Conservation (phyloP, 768 basidiomycete species). For the Lyophyllum semitale region DNA sequence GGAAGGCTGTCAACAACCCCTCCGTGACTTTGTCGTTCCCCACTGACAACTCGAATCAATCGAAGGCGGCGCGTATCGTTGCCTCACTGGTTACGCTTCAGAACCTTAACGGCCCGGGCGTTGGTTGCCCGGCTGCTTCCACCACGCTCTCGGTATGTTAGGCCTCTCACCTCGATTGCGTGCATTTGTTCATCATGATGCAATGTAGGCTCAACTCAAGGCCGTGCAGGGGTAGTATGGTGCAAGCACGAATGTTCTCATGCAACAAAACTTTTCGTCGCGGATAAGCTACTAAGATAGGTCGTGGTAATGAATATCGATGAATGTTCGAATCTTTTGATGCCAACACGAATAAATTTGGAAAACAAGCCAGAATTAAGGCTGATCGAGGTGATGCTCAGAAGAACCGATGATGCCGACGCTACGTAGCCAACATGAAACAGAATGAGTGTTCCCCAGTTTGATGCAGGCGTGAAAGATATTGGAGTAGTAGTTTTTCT, state of each 20-base stretch:
- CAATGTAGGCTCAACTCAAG: constrained; percentile 25
- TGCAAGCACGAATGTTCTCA: too few relatives aligned
- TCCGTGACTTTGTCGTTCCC: constrained; percentile 61
- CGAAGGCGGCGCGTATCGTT: constrained; percentile 57
- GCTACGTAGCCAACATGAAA: too few relatives aligned
- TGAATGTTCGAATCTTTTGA: too few relatives aligned
- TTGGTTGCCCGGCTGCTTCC: constrained; percentile 59
- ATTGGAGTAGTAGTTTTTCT: too few relatives aligned
- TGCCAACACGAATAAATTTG: too few relatives aligned
- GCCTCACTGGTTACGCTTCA: constrained; percentile 68
- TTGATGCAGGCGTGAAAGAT: too few relatives aligned
- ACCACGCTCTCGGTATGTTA: constrained; percentile 21
- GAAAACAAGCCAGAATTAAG: too few relatives aligned
- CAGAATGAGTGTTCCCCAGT: too few relatives aligned
- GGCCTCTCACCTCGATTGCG: neutral
- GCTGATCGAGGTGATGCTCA: too few relatives aligned
- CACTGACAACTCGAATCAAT: constrained; percentile 53
- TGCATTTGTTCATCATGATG: constrained; percentile 1
- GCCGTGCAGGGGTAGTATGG: constrained; percentile 25
- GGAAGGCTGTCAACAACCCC: constrained; percentile 65
- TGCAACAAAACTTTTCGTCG: neutral
- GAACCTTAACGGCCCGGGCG: constrained; percentile 68
- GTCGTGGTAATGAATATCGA: too few relatives aligned
- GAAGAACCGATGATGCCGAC: too few relatives aligned
- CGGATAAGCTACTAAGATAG: too few relatives aligned